These are phyloP conservation scores for Moesziomyces sp. DNA, from an alignment of 1,284 basidiomycete species.

Conservation along the genomic window DNA sequence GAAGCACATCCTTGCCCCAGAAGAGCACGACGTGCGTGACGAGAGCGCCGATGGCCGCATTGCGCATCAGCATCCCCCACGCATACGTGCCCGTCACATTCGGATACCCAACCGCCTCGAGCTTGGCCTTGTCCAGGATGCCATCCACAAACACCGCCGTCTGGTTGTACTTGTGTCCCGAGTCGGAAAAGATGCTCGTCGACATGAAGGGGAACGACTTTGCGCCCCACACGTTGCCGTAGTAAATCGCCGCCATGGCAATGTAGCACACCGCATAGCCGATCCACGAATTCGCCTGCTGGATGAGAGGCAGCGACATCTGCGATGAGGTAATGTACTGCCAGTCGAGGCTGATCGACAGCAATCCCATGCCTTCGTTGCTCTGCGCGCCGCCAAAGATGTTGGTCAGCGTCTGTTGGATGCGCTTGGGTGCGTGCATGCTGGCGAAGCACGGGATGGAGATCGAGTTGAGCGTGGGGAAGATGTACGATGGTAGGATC, in stretches of 20 bases:
- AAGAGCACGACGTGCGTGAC: slow-evolving; percentile 74
- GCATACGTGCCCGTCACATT: slow-evolving; percentile 71
- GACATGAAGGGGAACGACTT: slow-evolving; percentile 49
- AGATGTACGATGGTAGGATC: slow-evolving; percentile 71
- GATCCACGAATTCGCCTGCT: slow-evolving; percentile 58
- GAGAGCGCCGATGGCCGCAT: slow-evolving; percentile 71
- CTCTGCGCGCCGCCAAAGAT: slow-evolving; percentile 61
- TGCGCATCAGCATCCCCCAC: slow-evolving; percentile 72
- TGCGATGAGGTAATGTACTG: slow-evolving; percentile 58
- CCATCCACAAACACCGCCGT: slow-evolving; percentile 59
- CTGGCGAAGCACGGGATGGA: slow-evolving; percentile 70
- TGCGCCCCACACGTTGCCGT: slow-evolving; percentile 49
- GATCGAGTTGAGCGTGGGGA: slow-evolving; percentile 62
- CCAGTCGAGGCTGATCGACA: slow-evolving; percentile 50
- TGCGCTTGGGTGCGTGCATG: slow-evolving; percentile 70
- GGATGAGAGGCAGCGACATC: slow-evolving; percentile 56
- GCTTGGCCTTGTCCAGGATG: slow-evolving; percentile 46
- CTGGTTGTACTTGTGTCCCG: slow-evolving; percentile 69
- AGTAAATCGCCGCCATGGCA: slow-evolving; percentile 59
- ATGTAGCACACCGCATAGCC: slow-evolving; percentile 56
- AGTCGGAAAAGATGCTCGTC: slow-evolving; percentile 29
- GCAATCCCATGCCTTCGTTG: slow-evolving; percentile 56
- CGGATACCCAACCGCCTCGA: slow-evolving; percentile 57
- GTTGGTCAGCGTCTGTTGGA: slow-evolving; percentile 50
- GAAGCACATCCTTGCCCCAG: slow-evolving; percentile 53